These are phyloP conservation scores for Phaeolepiota aurea DNA, from an alignment of 768 basidiomycete genomes.

Conservation along the genomic window DNA sequence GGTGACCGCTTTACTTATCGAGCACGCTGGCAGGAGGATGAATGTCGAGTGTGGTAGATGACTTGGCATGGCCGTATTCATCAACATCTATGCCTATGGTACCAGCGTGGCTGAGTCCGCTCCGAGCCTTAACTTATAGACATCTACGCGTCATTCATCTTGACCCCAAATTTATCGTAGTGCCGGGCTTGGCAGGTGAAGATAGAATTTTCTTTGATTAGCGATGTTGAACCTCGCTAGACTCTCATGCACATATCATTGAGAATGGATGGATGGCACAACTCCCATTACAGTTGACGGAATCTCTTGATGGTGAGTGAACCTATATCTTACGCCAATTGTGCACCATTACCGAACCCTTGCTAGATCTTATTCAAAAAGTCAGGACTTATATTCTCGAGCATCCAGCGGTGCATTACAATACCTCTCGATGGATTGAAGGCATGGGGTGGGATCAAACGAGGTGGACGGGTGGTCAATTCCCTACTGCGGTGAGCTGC, in stretches of 20 bases:
- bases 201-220: too few relatives aligned
- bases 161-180: slow-evolving; percentile 33
- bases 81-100: neutral
- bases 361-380: slow-evolving; percentile 58
- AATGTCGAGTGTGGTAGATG: neutral
- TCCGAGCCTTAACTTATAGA: too few relatives aligned
- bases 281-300: slow-evolving; percentile 51
- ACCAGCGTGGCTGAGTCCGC: too few relatives aligned
- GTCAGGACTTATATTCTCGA: slow-evolving; percentile 51
- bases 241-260: slow-evolving; percentile 76
- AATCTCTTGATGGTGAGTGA: slow-evolving; percentile 47
- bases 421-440: slow-evolving; percentile 61
- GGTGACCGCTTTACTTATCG: too few relatives aligned
- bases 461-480: slow-evolving; percentile 51
- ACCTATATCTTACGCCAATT: neutral
- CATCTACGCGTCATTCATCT: slow-evolving; percentile 12
- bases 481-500: slow-evolving; percentile 61
- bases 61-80: neutral
- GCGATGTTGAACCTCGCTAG: too few relatives aligned
- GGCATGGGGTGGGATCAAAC: slow-evolving; percentile 97
- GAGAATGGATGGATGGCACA: slow-evolving; percentile 66
- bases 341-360: neutral
- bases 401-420: slow-evolving; percentile 45
- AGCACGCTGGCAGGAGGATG: slow-evolving; percentile 7
- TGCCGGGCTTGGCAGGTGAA: slow-evolving; percentile 79